Evolutionary conservation across 495 filamentous ascomycete genomes (phyloP), one percentile per base, ranked within the genome.

Genomic region (Hypoxylon trugodes): DNA sequence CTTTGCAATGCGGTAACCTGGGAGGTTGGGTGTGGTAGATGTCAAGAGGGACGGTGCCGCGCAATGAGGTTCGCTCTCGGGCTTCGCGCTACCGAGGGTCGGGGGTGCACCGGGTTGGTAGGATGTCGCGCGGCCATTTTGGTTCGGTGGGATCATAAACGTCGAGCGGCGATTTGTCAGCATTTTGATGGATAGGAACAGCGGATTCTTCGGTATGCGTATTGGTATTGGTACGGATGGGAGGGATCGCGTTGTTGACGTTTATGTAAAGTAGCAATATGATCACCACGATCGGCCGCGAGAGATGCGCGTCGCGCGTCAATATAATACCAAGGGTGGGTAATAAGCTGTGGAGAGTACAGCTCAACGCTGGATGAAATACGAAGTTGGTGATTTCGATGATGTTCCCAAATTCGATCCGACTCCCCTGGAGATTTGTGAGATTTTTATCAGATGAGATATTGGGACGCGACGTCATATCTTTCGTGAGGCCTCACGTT

Each of bases 131-230:
- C 61, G 61, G 22, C 46, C 40, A 24, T 42, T 67, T 12, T 30
- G 22, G 50, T 25, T 49, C 36, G 43, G 16, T 7, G 62, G 53
- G 15, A 66, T 32, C 55, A 69, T 69, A 15, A 69, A 35, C n/a
- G 66, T 69, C 2, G 66, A 58, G 30, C 62, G 66, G 3, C 66
- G 66, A 22, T 69, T 69, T 26, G 61, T 66, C n/a, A 69, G 48
- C 66, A 66, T 69, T 40, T 68, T 68, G 51, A 15, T 3, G 2
- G 32, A 25, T 57, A 13, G 49, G 22, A n/a, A n/a, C n/a, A n/a
- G 9, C n/a, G 15, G 5, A 4, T 32, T 18, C 19, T 46, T 46
- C 10, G n/a, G n/a, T n/a, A n/a, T n/a, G n/a, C n/a, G n/a, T n/a
- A n/a, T n/a, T n/a, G n/a, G n/a, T n/a, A n/a, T n/a, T n/a, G n/a